Base-by-base conservation (phyloP, 1,139 yeast species). In the Debaryomyces udenii region DNA sequence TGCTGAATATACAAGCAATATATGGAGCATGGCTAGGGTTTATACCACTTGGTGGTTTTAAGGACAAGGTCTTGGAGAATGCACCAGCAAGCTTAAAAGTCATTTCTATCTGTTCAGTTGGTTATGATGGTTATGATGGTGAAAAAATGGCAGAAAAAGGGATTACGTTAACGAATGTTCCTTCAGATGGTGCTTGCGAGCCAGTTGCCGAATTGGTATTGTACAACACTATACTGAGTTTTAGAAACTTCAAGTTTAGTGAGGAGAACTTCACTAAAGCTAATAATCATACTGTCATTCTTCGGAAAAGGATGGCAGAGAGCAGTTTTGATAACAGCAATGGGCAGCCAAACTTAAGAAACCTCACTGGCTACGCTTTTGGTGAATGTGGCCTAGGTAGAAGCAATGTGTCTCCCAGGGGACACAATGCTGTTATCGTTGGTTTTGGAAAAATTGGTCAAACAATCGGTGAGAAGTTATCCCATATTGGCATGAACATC, bases 391-490 rank as follows among this genome's bases (percentile, higher is more conserved):
- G 73, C 13, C 64, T 64, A 23, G 59, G 63, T 7, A 55, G 74
- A 33, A 58, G 51, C 18, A 69, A 70, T 42, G 48, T 52, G 26
- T 74, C 79, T 11, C 90, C 90, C 6, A 61, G 65, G 5, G 81
- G 80, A 33, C 85, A 82, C 52, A 65, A 68, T 26, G 91, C 74
- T 1, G 81, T 86, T 4, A 75, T 88, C 32, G 78, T 86, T 2
- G 96, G 96, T 0, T 83, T 87, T 54, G 96, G 96, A 2, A 72
- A 79, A 31, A 87, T 88, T 52, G 96, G 96, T 4, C 74, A 74
- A 55, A 70, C 75, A 27, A 78, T 86, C 39, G 95, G 83, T 2
- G 58, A 64, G 36, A 70, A 86, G 50, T 69, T 86, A 49, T 46
- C 66, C 24, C 67, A 66, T 7, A 64, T 88, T 32, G 91, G 90